phyloP scores from a whole-genome alignment of 805 yeast species.

The Jamesozyma gamospora region DNA sequence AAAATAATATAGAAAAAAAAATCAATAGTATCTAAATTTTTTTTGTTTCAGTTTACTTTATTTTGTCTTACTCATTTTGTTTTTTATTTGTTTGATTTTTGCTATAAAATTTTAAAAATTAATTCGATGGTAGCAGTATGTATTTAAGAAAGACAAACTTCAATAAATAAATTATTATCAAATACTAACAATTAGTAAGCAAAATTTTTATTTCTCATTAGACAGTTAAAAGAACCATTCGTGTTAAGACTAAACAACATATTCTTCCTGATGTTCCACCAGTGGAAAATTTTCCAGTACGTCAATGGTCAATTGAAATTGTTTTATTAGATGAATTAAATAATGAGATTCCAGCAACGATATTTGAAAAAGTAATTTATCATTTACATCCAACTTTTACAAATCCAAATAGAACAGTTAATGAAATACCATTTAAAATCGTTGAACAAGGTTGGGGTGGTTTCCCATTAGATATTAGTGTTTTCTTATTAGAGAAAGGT shows the following conservation, averaged over 20 bases:
- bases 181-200: neutral
- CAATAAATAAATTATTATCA: neutral
- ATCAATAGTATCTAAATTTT: too few species aligned
- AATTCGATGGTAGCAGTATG: slow-evolving; percentile 9
- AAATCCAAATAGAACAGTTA: slow-evolving; percentile 75
- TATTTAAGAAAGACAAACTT: too few species aligned
- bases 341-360: slow-evolving; percentile 74
- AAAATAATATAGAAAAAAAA: too few species aligned
- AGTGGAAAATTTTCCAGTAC: slow-evolving; percentile 86
- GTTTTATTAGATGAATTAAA: slow-evolving; percentile 70
- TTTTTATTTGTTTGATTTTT: too few species aligned
- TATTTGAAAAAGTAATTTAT: slow-evolving; percentile 88
- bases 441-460: slow-evolving; percentile 99
- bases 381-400: slow-evolving; percentile 90
- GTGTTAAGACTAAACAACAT: slow-evolving; percentile 80
- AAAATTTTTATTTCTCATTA: slow-evolving; percentile 1
- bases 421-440: slow-evolving; percentile 75
- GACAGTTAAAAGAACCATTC: slow-evolving; percentile 71
- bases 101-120: neutral
- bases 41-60: too few species aligned
- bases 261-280: slow-evolving; percentile 74
- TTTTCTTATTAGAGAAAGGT: slow-evolving; percentile 74
- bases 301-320: slow-evolving; percentile 83
- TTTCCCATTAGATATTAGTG: slow-evolving; percentile 73
- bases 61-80: too few species aligned